Conservation (phyloP, 345 rosid species). For the Isatis tinctoria region DNA sequence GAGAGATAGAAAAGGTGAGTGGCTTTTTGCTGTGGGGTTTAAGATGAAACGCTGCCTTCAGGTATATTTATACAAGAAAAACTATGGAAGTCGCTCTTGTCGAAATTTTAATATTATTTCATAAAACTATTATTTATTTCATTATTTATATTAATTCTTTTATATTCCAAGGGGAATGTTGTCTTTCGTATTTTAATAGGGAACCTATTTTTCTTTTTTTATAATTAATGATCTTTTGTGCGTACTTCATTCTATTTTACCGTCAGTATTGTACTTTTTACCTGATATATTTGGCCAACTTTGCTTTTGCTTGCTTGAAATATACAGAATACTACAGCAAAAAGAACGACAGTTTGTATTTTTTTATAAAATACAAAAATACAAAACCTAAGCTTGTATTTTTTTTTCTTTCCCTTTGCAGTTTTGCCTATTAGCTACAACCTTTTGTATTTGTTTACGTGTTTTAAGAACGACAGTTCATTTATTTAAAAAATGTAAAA, state of each 20-base stretch:
- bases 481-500: background rate
- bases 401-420: background rate
- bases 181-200: background rate
- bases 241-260: conserved; percentile 2
- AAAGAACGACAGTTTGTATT: too few species aligned
- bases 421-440: background rate
- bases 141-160: background rate
- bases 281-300: background rate
- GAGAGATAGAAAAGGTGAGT: conserved; percentile 14
- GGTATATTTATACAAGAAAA: conserved; percentile 23
- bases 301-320: background rate
- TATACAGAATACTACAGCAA: background rate
- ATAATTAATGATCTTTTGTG: background rate
- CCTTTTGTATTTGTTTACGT: background rate
- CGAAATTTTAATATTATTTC: background rate
- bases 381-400: background rate
- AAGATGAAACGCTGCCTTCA: conserved; percentile 14
- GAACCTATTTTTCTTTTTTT: background rate
- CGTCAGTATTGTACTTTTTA: background rate
- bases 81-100: background rate
- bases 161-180: background rate
- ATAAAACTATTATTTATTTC: background rate
- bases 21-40: conserved; percentile 25
- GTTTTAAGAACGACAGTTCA: background rate
- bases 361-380: too few species aligned